These are phyloP conservation scores for Yarrowia bubula DNA, from an alignment of 805 yeast species.

Conservation along the genomic window DNA sequence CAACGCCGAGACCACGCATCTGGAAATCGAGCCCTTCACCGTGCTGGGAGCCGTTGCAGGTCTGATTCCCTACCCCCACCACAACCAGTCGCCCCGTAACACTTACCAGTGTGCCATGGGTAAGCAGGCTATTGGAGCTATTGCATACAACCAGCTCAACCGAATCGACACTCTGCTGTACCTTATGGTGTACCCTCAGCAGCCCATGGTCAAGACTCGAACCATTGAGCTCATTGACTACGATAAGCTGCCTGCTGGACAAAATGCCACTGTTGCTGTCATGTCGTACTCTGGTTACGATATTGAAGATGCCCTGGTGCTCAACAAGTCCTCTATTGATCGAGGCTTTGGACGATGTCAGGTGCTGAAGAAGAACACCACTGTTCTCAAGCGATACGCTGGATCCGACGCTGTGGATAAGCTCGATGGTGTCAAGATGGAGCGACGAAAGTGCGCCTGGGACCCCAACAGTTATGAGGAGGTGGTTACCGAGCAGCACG, in stretches of 20 bases:
- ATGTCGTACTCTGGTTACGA: conserved; percentile 99
- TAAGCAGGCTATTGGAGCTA: conserved; percentile 99
- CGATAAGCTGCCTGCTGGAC: conserved; percentile 97
- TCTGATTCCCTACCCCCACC: conserved; percentile 87
- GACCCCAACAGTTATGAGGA: conserved; percentile 41
- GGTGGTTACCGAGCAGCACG: conserved; percentile 65
- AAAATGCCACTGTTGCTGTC: conserved; percentile 97
- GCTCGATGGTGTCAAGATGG: conserved; percentile 86
- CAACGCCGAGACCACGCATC: conserved; percentile 64
- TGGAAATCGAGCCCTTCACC: conserved; percentile 95
- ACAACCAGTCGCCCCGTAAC: conserved; percentile 88
- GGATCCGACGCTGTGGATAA: conserved; percentile 84
- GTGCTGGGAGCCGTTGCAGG: conserved; percentile 92
- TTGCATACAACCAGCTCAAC: conserved; percentile 93
- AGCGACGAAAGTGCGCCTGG: conserved; percentile 36
- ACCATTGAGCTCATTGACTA: conserved; percentile 94
- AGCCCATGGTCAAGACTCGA: conserved; percentile 97
- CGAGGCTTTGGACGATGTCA: conserved; percentile 98
- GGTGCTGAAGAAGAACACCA: conserved; percentile 86
- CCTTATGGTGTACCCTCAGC: conserved; percentile 98
- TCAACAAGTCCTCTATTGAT: conserved; percentile 90
- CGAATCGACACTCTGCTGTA: conserved; percentile 92
- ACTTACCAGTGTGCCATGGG: conserved; percentile 96
- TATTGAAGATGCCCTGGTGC: conserved; percentile 96
- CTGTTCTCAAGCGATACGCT: conserved; percentile 85